Conservation (phyloP, 176 grass and related monocot species). For the Lolium perenne region DNA sequence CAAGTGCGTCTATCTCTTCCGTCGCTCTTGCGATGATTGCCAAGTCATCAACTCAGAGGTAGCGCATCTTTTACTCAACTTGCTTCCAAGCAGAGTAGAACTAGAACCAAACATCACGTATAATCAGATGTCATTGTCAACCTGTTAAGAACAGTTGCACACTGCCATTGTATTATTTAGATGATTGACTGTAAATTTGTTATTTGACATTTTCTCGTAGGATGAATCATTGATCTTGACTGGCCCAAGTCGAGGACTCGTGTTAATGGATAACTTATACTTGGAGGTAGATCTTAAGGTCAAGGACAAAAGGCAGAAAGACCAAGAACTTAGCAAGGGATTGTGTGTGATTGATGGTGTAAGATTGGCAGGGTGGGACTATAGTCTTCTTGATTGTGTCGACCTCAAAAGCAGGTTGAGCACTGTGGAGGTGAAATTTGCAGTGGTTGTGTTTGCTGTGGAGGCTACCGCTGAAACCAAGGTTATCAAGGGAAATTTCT, state of each 20-base stretch:
- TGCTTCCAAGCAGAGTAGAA: too few species aligned
- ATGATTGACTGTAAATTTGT: not conserved
- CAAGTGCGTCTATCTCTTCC: constrained; percentile 24
- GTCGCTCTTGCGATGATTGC: not conserved
- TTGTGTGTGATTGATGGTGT: not conserved
- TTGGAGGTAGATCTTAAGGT: not conserved
- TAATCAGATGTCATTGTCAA: too few species aligned
- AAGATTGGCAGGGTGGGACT: too few species aligned
- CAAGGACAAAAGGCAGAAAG: not conserved
- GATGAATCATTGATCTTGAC: not conserved
- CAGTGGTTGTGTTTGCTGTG: too few species aligned
- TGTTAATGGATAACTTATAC: not conserved
- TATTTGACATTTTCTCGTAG: not conserved
- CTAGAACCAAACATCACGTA: too few species aligned
- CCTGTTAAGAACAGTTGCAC: not conserved
- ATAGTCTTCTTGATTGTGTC: too few species aligned
- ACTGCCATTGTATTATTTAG: not conserved
- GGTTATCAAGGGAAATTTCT: too few species aligned
- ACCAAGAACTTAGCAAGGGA: not conserved
- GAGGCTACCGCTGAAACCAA: too few species aligned
- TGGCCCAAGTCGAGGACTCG: constrained; percentile 2
- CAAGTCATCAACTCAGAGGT: constrained; percentile 4
- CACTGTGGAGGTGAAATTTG: too few species aligned
- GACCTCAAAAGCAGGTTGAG: too few species aligned
- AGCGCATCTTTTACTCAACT: not conserved